Evolutionary conservation across 2,329 filamentous ascomycete genomes (phyloP).

Genomic region (Coniochaeta prunicola): DNA sequence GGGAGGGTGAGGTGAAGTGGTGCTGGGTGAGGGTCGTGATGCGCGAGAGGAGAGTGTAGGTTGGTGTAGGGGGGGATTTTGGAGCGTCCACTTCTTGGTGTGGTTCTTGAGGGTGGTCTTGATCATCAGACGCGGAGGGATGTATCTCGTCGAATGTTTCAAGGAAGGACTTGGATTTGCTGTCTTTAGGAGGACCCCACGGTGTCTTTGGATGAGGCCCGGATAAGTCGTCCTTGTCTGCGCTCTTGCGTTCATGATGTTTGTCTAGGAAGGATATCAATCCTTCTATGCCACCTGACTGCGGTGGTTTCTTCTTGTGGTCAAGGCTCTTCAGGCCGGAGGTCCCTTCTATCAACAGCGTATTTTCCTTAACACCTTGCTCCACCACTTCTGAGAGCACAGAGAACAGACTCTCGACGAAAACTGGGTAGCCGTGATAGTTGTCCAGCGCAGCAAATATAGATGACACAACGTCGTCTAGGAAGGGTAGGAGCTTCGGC

Average conservation of each 20-base stretch:
- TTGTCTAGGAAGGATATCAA: constrained; percentile 56
- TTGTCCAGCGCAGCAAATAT: constrained; percentile 92
- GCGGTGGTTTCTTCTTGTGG: constrained; percentile 32
- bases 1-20: constrained; percentile 79
- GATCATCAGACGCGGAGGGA: constrained; percentile 13
- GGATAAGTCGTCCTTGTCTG: constrained; percentile 20
- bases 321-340: constrained; percentile 25
- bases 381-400: constrained; percentile 78
- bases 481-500: constrained; percentile 70
- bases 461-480: constrained; percentile 85
- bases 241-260: constrained; percentile 30
- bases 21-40: constrained; percentile 82
- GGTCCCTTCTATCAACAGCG: constrained; percentile 35
- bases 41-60: constrained; percentile 72
- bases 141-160: constrained; percentile 18
- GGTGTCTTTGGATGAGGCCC: constrained; percentile 25
- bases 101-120: constrained; percentile 26
- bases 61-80: constrained; percentile 63
- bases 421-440: constrained; percentile 83
- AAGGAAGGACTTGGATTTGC: constrained; percentile 24
- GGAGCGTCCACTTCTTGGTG: constrained; percentile 27
- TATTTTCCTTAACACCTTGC: constrained; percentile 61
- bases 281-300: constrained; percentile 30
- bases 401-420: constrained; percentile 79
- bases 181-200: constrained; percentile 17